Evolutionary conservation across 2,329 filamentous ascomycete species (phyloP).

Genomic region (Falciphora oryzae): DNA sequence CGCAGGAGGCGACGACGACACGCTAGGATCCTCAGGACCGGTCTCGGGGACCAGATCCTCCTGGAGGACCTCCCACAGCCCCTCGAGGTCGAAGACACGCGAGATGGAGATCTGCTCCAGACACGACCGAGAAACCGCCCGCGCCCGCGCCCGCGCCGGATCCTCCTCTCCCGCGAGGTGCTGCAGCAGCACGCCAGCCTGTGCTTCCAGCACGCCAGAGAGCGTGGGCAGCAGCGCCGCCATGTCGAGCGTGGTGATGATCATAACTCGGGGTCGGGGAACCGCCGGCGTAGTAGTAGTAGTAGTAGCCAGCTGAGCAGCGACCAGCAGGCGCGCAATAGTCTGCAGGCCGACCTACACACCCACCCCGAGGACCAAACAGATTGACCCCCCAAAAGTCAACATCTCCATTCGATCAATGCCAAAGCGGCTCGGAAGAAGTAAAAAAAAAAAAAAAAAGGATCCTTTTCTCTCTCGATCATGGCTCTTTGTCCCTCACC

Average conservation of each 20-base stretch:
- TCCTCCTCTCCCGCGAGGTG: conserved; percentile 14
- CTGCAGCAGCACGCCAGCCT: conserved; percentile 22
- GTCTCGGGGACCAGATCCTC: conserved; percentile 31
- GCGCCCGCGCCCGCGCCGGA: conserved; percentile 17
- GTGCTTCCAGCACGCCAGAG: conserved; percentile 32
- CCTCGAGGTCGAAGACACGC: conserved; percentile 53
- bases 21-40: background rate
- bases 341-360: conserved; percentile 43
- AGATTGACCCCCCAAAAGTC: background rate
- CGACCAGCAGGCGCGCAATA: conserved; percentile 33
- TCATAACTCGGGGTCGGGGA: conserved; percentile 25
- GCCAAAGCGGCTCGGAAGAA: background rate
- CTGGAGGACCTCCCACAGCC: conserved; percentile 49
- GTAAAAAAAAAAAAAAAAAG: background rate
- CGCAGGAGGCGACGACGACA: background rate
- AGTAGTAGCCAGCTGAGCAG: conserved; percentile 11
- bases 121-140: conserved; percentile 24
- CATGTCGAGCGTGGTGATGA: conserved; percentile 44
- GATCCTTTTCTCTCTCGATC: background rate
- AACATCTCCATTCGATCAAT: too few relatives aligned
- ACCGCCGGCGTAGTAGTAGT: conserved; percentile 14
- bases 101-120: conserved; percentile 48
- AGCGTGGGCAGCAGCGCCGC: conserved; percentile 35
- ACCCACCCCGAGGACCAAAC: background rate
- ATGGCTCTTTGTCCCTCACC: conserved; percentile 28